Conservation (phyloP, 805 yeast genomes). For the Ogataea sp. region DNA sequence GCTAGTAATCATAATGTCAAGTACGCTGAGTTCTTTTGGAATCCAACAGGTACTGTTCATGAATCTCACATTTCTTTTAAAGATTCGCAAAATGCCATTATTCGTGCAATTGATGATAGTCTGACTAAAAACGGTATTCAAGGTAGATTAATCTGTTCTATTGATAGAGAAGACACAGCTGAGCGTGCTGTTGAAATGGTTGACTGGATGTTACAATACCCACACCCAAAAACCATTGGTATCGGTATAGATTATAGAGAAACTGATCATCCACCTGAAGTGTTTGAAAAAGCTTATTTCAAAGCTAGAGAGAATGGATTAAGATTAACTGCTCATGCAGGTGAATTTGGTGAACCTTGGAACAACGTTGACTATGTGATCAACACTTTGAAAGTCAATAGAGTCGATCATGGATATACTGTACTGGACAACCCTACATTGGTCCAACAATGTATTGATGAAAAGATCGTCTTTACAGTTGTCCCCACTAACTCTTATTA, state of each 20-base stretch:
- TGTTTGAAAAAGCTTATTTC: constrained; percentile 18
- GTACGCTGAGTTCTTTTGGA: constrained; percentile 24
- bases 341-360: constrained; percentile 23
- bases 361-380: constrained; percentile 19
- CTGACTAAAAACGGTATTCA: constrained; percentile 12
- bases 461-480: constrained; percentile 17
- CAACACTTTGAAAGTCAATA: constrained; percentile 15
- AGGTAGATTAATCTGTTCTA: constrained; percentile 20
- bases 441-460: constrained; percentile 15
- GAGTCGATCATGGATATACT: constrained; percentile 25
- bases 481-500: constrained; percentile 27
- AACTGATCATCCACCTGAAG: constrained; percentile 20
- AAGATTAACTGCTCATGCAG: constrained; percentile 24
- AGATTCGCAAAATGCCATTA: constrained; percentile 20
- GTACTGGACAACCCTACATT: constrained; percentile 18
- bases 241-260: constrained; percentile 26
- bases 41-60: constrained; percentile 23
- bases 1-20: constrained; percentile 17
- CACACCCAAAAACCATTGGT: constrained; percentile 17
- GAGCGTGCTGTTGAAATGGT: constrained; percentile 20
- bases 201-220: constrained; percentile 20
- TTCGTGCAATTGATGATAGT: constrained; percentile 17
- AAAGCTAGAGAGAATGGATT: constrained; percentile 16
- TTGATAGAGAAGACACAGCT: constrained; percentile 20
- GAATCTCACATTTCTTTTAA: constrained; percentile 19